phyloP scores from a whole-genome alignment of 345 rosid species.

The Clarkia xantiana region DNA sequence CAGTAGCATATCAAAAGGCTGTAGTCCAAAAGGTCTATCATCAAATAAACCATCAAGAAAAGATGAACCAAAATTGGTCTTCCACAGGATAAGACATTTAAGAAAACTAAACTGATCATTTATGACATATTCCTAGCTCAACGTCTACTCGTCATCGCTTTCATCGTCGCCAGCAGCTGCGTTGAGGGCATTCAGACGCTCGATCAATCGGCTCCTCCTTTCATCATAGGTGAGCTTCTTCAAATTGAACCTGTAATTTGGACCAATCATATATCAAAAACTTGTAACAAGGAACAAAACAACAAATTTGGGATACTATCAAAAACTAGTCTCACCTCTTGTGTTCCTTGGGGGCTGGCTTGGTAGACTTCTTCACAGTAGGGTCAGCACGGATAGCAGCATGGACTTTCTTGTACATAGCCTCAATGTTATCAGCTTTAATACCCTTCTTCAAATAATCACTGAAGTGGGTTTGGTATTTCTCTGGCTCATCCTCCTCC shows the following conservation, averaged over 20 bases:
- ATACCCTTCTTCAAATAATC: constrained; percentile 44
- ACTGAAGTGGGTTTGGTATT: constrained; percentile 51
- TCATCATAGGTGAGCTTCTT: constrained; percentile 77
- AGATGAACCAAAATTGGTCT: no score
- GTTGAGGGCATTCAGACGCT: constrained; percentile 52
- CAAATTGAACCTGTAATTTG: constrained; percentile 58
- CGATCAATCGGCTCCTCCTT: constrained; percentile 60
- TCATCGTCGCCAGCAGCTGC: constrained; percentile 26
- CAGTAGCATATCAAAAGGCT: no score
- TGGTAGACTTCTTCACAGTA: constrained; percentile 27
- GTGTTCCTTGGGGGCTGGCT: constrained; percentile 40
- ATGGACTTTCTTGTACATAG: constrained; percentile 53
- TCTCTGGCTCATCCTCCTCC: constrained; percentile 55
- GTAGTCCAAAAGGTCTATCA: no score
- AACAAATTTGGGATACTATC: not conserved
- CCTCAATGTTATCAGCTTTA: constrained; percentile 42
- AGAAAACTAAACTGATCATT: no score
- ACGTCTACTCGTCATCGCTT: constrained; percentile 35
- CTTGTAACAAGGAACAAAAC: not conserved
- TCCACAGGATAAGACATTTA: no score
- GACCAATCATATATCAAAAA: no score
- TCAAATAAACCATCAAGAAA: no score
- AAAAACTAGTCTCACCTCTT: constrained; percentile 28
- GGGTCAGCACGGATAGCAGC: constrained; percentile 70
- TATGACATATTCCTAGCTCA: not conserved